Base-by-base conservation (phyloP, 129 eudicot genomes). In the Scalesia atractyloides region DNA sequence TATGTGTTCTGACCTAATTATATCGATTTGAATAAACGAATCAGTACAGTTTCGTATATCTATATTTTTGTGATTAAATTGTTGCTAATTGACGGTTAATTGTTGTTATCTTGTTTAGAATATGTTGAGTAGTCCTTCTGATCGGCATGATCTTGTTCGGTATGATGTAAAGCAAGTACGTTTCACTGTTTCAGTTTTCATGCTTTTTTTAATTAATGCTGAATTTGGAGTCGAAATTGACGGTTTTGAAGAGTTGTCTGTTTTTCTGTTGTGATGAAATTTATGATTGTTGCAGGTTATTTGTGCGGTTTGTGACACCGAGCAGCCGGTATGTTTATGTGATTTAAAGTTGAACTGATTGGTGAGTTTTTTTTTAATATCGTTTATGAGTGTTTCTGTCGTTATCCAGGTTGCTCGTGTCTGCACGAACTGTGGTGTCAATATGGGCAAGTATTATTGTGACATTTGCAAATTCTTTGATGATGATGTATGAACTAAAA, bases 341-440 rank as follows among this genome's bases (percentile, higher is more conserved):
- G 64, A 39, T 54, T 70, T 54, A 73, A 79, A 34, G 13, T 49
- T 9, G 69, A 26, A 51, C 18, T 46, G 48, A 78, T 78, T 63
- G 39, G 26, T 64, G 14, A 33, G 5, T 17, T 47, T 71, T 15
- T 70, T 67, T 37, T 36, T 36, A 3, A 3, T 52, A 53, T 12
- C 20, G 44, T 64, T 78, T 52, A 64, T 12, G 26, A 50, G 18
- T 33, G 60, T 20, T 73, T 49, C 18, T 56, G 7, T 46, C 41
- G 13, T 59, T 14, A 0, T 80, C 11, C 80, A 95, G 99, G 97
- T 86, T 66, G 94, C 83, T 66, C 96, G 73, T 69, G 84, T 77
- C 51, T 95, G 99, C 85, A 88, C 95, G 33, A 91, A 95, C 50
- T 95, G 99, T 64, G 99, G 99, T 17, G 99, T 95, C 51, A 88